Evolutionary conservation across 345 rosid genomes (phyloP), one percentile per base, ranked within the genome.

Genomic region (Gossypium thurberi): DNA sequence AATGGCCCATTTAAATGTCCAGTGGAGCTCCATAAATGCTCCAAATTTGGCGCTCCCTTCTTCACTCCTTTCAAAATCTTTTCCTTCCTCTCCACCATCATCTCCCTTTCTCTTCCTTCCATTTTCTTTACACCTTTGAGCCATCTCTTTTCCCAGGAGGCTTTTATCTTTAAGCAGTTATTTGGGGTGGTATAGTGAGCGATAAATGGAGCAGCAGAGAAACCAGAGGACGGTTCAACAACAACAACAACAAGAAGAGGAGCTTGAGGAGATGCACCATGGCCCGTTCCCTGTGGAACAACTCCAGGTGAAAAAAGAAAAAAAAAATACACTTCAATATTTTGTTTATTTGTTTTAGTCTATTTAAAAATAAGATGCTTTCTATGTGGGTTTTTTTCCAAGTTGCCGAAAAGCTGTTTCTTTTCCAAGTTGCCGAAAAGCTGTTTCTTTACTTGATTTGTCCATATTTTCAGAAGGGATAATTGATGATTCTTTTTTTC

Each of bases 201-300:
- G 28, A 77, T 48, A 40, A 73, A 68, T 81, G 85, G 85, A 84
- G 75, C 87, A 81, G 74, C 78, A 78, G 10, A 75, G 80, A 68
- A 75, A 75, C 17, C 83, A 77, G 48, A 81, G 57, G 26, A 0
- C 66, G 66, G 80, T 55, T 14, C 83, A 59, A 17, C 74, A 44
- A 8, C 28, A 26, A 26, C 72, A 69, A 43, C 82, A 76, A 51
- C 81, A 77, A 75, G 78, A 77, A 75, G 80, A 79, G 73, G 85
- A 70, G 40, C 17, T 70, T 10, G 87, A 75, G 77, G 87, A 84
- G 73, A 71, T 20, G 48, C 85, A 79, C n/a, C 83, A 81, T 72
- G 85, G 87, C 14, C 83, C 83, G 65, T 79, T 81, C 50, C 85
- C 85, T 57, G 80, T 84, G 17, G 83, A 84, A 77, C 85, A 81